A percentile compares a stretch with the other conserved stretches of the same genome.
phyloP scores from a whole-genome alignment of 2,329 filamentous ascomycete species.

The Hirsutella thompsonii region DNA sequence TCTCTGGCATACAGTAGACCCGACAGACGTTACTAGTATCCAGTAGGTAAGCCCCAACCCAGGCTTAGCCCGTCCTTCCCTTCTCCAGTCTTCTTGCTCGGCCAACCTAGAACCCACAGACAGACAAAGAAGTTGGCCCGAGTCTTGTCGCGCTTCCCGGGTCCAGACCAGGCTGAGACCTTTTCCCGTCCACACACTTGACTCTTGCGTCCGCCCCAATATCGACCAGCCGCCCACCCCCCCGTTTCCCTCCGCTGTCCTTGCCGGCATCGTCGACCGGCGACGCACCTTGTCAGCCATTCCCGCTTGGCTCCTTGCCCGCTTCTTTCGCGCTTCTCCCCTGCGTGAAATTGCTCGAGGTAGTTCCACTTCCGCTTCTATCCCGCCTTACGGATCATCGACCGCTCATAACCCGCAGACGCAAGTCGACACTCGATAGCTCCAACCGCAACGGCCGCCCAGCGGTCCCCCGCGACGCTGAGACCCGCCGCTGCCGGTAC shows the following conservation, averaged over 20 bases:
- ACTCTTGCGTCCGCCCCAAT: not conserved
- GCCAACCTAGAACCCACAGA: too few species aligned
- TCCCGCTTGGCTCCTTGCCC: too few species aligned
- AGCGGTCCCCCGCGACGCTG: not conserved
- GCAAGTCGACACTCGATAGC: not conserved
- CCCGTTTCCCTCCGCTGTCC: not conserved
- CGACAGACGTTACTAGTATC: too few species aligned
- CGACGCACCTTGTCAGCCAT: not conserved
- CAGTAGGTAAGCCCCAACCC: too few species aligned
- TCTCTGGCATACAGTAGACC: too few species aligned
- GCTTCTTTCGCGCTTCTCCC: not conserved
- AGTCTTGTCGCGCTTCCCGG: not conserved
- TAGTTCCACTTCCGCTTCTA: too few species aligned
- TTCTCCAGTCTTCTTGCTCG: too few species aligned
- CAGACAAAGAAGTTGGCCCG: not conserved
- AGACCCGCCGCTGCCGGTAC: not conserved
- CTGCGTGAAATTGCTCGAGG: not conserved
- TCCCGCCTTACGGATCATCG: too few species aligned
- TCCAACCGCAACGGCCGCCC: not conserved
- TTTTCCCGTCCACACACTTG: not conserved
- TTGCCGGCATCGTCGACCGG: not conserved
- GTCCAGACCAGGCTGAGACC: not conserved
- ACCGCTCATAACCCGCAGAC: too few species aligned
- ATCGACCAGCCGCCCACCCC: not conserved
- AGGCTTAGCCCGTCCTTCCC: too few species aligned